Evolutionary conservation across 1,139 yeast genomes (phyloP), one percentile per base, ranked within the genome.

Genomic region (Hemisphaericaspora lyxosophila): DNA sequence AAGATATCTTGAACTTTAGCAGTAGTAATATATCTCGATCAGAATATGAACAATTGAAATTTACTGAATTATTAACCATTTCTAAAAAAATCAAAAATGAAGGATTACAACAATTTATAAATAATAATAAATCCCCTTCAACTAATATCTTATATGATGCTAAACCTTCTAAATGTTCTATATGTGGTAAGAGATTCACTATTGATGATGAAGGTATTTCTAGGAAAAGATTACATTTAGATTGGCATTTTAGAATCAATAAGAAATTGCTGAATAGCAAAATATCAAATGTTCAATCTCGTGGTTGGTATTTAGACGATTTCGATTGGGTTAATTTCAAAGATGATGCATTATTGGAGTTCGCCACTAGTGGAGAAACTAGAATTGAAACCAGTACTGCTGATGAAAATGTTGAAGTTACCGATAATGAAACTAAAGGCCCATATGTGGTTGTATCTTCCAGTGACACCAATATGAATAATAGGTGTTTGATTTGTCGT

Each of bases 211-310:
- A 73, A 37, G 95, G 94, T 2, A 28, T 14, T 13, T 64, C 61
- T 16, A 61, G 57, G 33, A 72, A 75, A 41, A 73, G 84, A 44
- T 51, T 68, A 31, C 98, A 92, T 61, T 67, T 88, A 50, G 98
- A 92, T 62, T 92, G 97, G 97, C 98, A 92, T 67, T 89, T 89
- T 67, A 78, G 97, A 54, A 85, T 88, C 39, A 90, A 88, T 59
- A 86, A 85, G 54, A 83, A 86, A 51, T 67, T 85, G 36, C 78
- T 85, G 34, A 42, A 49, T 18, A 17, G 18, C 2, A 25, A 26
- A 7, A 17, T 12, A 9, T 13, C 22, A 2, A 64, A 64, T 35
- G 78, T 80, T 25, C 88, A 87, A 58, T 80, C 87, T 36, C 70
- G 97, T 51, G 78, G 82, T 50, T 89, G 96, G 95, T 90, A 81